Conservation (phyloP, 2,329 filamentous ascomycete species). For the Fusarium temperatum region DNA sequence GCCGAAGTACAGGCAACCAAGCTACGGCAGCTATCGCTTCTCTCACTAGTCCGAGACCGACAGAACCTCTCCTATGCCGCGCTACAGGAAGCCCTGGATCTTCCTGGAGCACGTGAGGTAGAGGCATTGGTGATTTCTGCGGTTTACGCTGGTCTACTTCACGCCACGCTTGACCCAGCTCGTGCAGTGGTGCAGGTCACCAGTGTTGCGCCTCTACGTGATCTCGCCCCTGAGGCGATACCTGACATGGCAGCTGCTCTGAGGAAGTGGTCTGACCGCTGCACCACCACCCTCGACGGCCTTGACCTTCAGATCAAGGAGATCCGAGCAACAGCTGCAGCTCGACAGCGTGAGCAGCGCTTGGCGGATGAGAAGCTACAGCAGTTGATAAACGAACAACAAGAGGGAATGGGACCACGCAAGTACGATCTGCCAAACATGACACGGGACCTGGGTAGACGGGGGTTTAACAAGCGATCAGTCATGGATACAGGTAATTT, state of each 20-base stretch:
- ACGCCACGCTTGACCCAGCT: slow-evolving; percentile 83
- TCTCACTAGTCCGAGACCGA: slow-evolving; percentile 78
- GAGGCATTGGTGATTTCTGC: slow-evolving; percentile 88
- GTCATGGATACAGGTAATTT: slow-evolving; percentile 56
- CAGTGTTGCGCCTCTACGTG: slow-evolving; percentile 84
- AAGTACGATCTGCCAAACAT: slow-evolving; percentile 37
- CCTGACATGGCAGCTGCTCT: slow-evolving; percentile 74
- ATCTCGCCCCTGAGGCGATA: slow-evolving; percentile 79
- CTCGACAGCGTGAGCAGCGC: slow-evolving; percentile 60
- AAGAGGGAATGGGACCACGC: slow-evolving; percentile 50
- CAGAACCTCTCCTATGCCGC: slow-evolving; percentile 76
- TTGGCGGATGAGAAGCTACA: slow-evolving; percentile 60
- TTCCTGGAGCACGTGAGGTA: slow-evolving; percentile 73
- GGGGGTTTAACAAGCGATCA: slow-evolving; percentile 45
- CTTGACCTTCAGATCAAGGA: slow-evolving; percentile 78
- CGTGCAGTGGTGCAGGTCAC: slow-evolving; percentile 79
- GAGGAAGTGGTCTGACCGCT: slow-evolving; percentile 80
- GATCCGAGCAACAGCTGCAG: slow-evolving; percentile 68
- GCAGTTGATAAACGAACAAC: slow-evolving; percentile 57
- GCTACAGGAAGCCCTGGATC: slow-evolving; percentile 72
- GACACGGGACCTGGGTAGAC: slow-evolving; percentile 40
- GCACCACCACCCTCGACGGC: slow-evolving; percentile 74
- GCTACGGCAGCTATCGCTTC: slow-evolving; percentile 88
- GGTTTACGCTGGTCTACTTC: slow-evolving; percentile 85
- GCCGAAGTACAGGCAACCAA: slow-evolving; percentile 80